These are phyloP conservation scores for Eremothecium cymbalariae DNA, from an alignment of 1,139 yeast genomes.

Conservation along the genomic window DNA sequence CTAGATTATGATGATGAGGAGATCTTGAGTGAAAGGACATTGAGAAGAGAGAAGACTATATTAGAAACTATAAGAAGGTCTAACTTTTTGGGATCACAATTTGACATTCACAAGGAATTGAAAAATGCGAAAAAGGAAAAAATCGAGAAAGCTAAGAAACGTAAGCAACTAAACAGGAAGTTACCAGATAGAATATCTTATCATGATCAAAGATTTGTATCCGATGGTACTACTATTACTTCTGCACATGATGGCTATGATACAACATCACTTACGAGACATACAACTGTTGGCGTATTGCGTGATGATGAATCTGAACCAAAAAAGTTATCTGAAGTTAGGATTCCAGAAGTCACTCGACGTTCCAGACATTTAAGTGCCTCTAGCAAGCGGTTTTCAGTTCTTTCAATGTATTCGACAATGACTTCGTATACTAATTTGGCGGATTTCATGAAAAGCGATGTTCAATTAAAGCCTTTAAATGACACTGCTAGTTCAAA, in stretches of 20 bases:
- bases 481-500: slow-evolving; percentile 10
- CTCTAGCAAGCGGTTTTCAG: slow-evolving; percentile 60
- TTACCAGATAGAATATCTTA: slow-evolving; percentile 11
- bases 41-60: slow-evolving; percentile 25
- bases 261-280: slow-evolving; percentile 21
- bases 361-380: slow-evolving; percentile 55
- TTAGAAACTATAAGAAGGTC: slow-evolving; percentile 37
- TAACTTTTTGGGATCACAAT: slow-evolving; percentile 36
- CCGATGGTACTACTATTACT: slow-evolving; percentile 9
- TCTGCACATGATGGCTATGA: slow-evolving; percentile 14
- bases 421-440: slow-evolving; percentile 57
- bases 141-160: slow-evolving; percentile 11
- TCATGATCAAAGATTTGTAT: slow-evolving; percentile 12
- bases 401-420: slow-evolving; percentile 61
- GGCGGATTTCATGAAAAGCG: slow-evolving; percentile 41
- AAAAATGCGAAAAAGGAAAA: slow-evolving; percentile 37
- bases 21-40: slow-evolving; percentile 9
- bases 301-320: slow-evolving; percentile 31
- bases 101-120: slow-evolving; percentile 40
- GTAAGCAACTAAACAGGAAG: slow-evolving; percentile 9
- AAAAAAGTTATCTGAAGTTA: slow-evolving; percentile 48
- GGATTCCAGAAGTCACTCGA: slow-evolving; percentile 63
- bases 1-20: slow-evolving; percentile 4
- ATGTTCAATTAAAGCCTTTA: slow-evolving; percentile 11
- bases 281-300: slow-evolving; percentile 20